Evolutionary conservation across 1,139 yeast genomes (phyloP), one percentile per base, ranked within the genome.

Genomic region (Torulaspora pretoriensis): DNA sequence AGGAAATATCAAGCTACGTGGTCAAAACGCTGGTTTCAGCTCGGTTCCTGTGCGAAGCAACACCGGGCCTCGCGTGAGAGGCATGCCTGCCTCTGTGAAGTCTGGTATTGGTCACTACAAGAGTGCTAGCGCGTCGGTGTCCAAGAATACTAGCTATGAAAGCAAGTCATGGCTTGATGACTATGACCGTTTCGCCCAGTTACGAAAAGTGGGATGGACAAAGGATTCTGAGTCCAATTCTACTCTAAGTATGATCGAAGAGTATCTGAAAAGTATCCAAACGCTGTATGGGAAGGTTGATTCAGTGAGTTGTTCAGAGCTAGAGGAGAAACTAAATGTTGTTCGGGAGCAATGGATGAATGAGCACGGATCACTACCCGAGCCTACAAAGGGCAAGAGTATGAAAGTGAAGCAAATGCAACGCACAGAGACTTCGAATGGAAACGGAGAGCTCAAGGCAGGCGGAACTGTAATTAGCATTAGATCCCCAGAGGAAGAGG

Each of bases 161-260:
- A 34, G 26, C 8, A 27, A 17, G 5, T 38, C 44, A 25, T 47
- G 48, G 51, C 24, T 45, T 3, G 48, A 47, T 25, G 50, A 47
- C 14, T 40, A 31, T 12, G 48, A 47, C 12, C 42, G 45, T 23
- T 45, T 47, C 14, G 42, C 43, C 2, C 38, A 37, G 35, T 14
- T 44, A 30, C 48, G 40, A 26, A 38, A 35, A 6, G 38, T 49
- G 4, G 13, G 35, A 6, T 50, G 46, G 46, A 28, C 17, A 17
- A 38, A 27, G 10, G 35, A 34, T 23, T 34, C 28, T 13, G 46
- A 38, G 9, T 9, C 32, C 9, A 30, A 12, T 5, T 31, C 31
- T n/a, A 8, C 19, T 9, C 8, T 53, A 53, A 51, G 27, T 49
- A 46, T 33, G 45, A 53, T 57, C 57, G 63, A 30, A 17, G 31